Base-by-base conservation (phyloP, 192 early-diverging fungal species). In the Coemansia erecta region DNA sequence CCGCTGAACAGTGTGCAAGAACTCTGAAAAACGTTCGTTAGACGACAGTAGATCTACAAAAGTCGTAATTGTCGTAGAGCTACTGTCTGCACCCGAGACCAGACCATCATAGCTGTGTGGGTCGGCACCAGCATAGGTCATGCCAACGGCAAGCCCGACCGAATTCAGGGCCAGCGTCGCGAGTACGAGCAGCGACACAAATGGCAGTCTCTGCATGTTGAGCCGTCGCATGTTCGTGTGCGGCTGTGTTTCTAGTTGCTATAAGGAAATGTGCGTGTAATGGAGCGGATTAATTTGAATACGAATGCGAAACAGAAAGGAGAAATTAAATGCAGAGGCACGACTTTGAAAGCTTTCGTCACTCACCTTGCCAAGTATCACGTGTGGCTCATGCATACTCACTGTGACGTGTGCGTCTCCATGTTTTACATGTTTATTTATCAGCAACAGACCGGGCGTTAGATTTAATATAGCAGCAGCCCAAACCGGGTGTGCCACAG, bases 11-110 rank as follows among this genome's bases (percentile, higher is more conserved):
- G 76, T 77, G 39, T 70, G 68, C 54, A 87, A 46, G 26, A 84
- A 73, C 39, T 75, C 72, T 51, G 68, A 63, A 53, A 85, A 87
- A 31, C 70, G 72, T 21, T 60, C 60, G 62, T 77, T 62, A 17
- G 77, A 77, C 3, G 85, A 84, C n/a, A 87, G 68, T 8, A 81
- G 63, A 68, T 87, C 85, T 13, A 87, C 75, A 45, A 85, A 80
- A 35, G 77, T 80, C 4, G 68, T 58, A 18, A 53, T 31, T 1
- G 15, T 18, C 9, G 33, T 35, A 15, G 46, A 18, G 12, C 33
- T 19, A 17, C 33, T 21, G n/a, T 13, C 19, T 15, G 8, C 23
- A n/a, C 45, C 28, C 14, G 11, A 24, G 37, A 0, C 56, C 44
- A 4, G 35, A 49, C 3, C 46, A 26, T 8, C 43, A 51, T 35